phyloP scores from a whole-genome alignment of 441 rosid species.

The Arabidopsis lyrata region DNA sequence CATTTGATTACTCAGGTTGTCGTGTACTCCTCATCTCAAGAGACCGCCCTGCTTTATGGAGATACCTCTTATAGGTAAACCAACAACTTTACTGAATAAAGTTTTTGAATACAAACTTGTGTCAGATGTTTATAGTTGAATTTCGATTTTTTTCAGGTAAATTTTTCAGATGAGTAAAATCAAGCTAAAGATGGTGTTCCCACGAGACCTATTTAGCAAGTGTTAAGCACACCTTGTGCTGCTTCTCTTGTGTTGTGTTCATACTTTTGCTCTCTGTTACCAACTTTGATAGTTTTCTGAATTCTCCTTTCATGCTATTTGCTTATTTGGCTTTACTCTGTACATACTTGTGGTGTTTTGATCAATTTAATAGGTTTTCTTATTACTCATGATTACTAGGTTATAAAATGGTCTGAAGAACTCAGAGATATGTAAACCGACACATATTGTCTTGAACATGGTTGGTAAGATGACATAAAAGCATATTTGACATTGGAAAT shows the following conservation, averaged over 20 bases:
- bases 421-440: not conserved
- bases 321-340: conserved; percentile 25
- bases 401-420: not conserved
- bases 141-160: not conserved
- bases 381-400: not conserved
- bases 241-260: conserved; percentile 35
- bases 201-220: conserved; percentile 1
- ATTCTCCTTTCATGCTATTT: conserved; percentile 3
- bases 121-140: conserved; percentile 11
- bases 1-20: conserved; percentile 74
- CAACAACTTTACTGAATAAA: conserved; percentile 4
- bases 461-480: no score
- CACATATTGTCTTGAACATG: no score
- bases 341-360: conserved; percentile 21
- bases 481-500: no score
- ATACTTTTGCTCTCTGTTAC: conserved; percentile 3
- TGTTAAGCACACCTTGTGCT: conserved; percentile 39
- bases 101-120: conserved; percentile 1
- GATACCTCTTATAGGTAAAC: conserved; percentile 53
- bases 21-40: conserved; percentile 89
- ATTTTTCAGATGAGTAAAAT: conserved; percentile 24
- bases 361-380: conserved; percentile 10
- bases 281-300: conserved; percentile 2
- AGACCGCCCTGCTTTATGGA: conserved; percentile 91
- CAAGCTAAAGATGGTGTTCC: conserved; percentile 28